Evolutionary conservation across 139 green algal genomes (phyloP).

Genomic region (Chlamydomonas applanata): DNA sequence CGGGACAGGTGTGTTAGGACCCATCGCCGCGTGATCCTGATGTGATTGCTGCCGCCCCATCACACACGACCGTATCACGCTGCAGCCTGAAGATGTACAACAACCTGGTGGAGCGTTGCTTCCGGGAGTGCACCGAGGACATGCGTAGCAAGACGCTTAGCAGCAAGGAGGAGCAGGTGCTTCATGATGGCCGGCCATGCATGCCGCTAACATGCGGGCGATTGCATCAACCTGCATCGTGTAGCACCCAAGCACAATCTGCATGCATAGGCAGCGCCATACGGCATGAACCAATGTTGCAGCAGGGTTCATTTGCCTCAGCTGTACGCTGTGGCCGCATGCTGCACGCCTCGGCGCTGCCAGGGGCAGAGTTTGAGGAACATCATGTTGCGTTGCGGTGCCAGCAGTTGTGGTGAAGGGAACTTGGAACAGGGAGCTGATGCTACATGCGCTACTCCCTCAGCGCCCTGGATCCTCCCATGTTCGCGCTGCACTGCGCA

Average conservation of each 20-base stretch:
- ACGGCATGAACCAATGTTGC: no score
- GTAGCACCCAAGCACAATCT: neutral
- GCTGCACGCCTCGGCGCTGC: no score
- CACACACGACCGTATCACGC: neutral
- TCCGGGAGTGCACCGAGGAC: slow-evolving; percentile 87
- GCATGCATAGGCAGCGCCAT: neutral
- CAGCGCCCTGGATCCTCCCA: no score
- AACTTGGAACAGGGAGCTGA: no score
- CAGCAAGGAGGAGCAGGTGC: slow-evolving; percentile 89
- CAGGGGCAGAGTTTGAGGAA: no score
- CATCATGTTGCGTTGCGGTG: no score
- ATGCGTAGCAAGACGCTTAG: slow-evolving; percentile 93
- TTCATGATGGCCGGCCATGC: no score
- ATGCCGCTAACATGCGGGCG: neutral
- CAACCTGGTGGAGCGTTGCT: slow-evolving; percentile 91
- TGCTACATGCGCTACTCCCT: no score
- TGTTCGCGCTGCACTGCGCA: no score
- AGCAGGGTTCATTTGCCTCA: no score
- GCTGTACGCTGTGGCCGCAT: no score
- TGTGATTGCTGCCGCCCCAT: neutral
- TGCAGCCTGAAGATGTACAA: slow-evolving; percentile 97
- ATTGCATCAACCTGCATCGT: neutral
- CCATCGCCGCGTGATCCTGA: neutral
- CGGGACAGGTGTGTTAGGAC: slow-evolving; percentile 72
- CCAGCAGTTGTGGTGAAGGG: no score